A percentile compares a stretch with the other conserved stretches of the same genome.
These are phyloP conservation scores for Suillus ampliporus DNA, from an alignment of 768 basidiomycete species.

Conservation along the genomic window DNA sequence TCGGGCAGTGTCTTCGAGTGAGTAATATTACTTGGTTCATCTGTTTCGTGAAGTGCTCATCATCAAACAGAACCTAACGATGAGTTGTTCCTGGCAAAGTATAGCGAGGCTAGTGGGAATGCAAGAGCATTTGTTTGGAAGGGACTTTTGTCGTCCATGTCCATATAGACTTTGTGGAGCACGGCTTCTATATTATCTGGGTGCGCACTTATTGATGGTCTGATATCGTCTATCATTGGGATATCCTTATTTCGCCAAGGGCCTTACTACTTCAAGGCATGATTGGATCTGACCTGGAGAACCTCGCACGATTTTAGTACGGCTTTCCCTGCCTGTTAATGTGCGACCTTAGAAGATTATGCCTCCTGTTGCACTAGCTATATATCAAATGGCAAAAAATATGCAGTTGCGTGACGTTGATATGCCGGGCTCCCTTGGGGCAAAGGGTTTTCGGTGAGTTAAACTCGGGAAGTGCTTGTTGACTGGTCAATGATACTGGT, in stretches of 20 bases:
- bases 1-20: constrained; percentile 57
- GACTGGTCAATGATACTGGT: neutral
- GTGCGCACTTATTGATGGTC: neutral
- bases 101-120: constrained; percentile 79
- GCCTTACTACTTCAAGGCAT: neutral
- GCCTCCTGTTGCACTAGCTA: neutral
- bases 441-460: neutral
- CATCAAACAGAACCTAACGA: constrained; percentile 51
- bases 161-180: constrained; percentile 20
- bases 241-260: neutral
- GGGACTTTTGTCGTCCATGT: constrained; percentile 50
- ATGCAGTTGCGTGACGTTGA: neutral
- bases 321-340: neutral
- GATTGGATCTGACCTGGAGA: neutral
- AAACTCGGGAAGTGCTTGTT: neutral
- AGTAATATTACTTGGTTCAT: constrained; percentile 19
- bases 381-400: neutral
- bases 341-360: neutral
- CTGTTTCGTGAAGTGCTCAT: neutral
- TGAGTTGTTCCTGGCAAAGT: constrained; percentile 79
- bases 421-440: neutral
- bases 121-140: constrained; percentile 79
- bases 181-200: no score
- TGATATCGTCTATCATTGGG: neutral
- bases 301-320: neutral